Evolutionary conservation across 192 early-diverging fungal genomes (phyloP).

Genomic region (Physocladia obscura): DNA sequence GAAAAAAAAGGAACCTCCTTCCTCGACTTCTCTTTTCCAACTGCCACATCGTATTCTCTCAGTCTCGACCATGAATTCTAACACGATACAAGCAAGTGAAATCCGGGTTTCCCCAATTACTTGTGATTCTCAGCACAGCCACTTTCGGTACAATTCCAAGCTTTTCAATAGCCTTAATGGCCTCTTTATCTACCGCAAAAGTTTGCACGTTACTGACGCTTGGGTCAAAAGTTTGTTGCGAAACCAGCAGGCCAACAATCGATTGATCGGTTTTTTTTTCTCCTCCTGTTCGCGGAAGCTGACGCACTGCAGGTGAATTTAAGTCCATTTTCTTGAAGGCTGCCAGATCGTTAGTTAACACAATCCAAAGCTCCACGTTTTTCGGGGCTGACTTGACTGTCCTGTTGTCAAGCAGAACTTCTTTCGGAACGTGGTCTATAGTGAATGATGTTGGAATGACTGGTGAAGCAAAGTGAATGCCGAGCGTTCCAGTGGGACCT

Average conservation of each 20-base stretch:
- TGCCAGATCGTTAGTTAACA: slow-evolving; percentile 10
- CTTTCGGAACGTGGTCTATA: slow-evolving; percentile 24
- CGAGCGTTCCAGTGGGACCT: slow-evolving; percentile 35
- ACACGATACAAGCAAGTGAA: slow-evolving; percentile 44
- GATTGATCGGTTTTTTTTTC: neutral
- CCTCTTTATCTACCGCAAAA: slow-evolving; percentile 3
- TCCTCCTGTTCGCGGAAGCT: neutral
- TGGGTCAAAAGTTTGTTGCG: slow-evolving; percentile 18
- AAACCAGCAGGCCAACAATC: slow-evolving; percentile 10
- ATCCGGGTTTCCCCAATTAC: slow-evolving; percentile 38
- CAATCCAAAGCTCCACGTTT: slow-evolving; percentile 41
- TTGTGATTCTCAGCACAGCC: slow-evolving; percentile 30
- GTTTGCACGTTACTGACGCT: neutral
- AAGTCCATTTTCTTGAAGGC: slow-evolving; percentile 19
- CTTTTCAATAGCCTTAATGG: neutral
- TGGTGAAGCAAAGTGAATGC: slow-evolving; percentile 25
- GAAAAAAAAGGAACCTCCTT: too few relatives aligned
- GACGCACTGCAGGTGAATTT: slow-evolving; percentile 5
- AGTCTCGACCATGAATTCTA: slow-evolving; percentile 34
- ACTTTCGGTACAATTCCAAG: neutral
- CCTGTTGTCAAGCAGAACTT: neutral
- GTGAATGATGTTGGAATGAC: slow-evolving; percentile 39
- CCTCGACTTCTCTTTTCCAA: neutral
- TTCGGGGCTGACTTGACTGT: slow-evolving; percentile 19
- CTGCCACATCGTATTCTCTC: neutral